Evolutionary conservation across 257 asterid genomes (phyloP).

Genomic region (Anisodus tanguticus): DNA sequence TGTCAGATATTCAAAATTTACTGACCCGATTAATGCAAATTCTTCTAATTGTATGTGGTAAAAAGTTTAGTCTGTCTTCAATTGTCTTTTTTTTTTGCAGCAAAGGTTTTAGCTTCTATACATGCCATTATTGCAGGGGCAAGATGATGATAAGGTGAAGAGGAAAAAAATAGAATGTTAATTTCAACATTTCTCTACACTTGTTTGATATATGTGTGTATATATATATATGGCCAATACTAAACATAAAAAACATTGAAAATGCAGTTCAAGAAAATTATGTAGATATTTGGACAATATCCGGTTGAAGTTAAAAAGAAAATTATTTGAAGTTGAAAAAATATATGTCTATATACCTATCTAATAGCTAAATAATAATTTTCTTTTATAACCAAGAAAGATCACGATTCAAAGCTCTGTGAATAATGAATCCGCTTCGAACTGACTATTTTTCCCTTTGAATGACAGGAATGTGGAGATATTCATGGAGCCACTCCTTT

Average conservation of each 20-base stretch:
- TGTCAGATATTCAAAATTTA: neutral
- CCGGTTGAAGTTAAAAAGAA: neutral
- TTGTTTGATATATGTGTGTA: neutral
- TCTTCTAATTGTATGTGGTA: too few relatives aligned
- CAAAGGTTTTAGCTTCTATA: slow-evolving; percentile 69
- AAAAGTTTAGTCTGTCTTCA: too few relatives aligned
- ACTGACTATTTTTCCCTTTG: neutral
- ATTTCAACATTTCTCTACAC: neutral
- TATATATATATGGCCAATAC: too few relatives aligned
- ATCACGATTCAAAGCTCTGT: neutral
- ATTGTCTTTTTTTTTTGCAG: slow-evolving; percentile 36
- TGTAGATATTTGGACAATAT: neutral
- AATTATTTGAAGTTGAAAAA: neutral
- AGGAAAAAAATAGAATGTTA: neutral
- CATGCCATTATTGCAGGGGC: slow-evolving; percentile 66
- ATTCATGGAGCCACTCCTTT: slow-evolving; percentile 66
- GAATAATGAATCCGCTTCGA: neutral
- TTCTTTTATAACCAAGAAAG: neutral
- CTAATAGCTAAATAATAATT: neutral
- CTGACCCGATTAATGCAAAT: neutral
- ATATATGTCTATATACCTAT: neutral
- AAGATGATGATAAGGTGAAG: slow-evolving; percentile 64
- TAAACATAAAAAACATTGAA: too few relatives aligned
- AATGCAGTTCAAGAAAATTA: neutral
- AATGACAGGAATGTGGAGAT: slow-evolving; percentile 66